Conservation (phyloP, 1,284 basidiomycete species). For the Thelephora terrestris region DNA sequence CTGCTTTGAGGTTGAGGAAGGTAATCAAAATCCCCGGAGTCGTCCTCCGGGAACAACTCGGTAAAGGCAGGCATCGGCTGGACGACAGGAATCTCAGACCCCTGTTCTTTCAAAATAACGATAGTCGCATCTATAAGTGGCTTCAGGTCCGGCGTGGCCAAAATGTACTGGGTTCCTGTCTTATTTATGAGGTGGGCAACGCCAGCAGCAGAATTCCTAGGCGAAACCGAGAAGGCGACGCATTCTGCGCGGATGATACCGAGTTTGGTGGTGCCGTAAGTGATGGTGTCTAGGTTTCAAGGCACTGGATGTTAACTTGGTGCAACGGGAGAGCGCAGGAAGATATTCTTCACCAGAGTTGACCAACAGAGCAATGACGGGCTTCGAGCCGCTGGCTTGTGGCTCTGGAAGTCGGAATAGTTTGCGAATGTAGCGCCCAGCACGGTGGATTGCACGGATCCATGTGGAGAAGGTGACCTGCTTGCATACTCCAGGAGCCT, state of each 20-base stretch:
- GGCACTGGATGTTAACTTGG: background rate
- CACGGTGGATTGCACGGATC: slow-evolving; percentile 10
- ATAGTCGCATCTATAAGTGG: background rate
- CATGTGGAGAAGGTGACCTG: slow-evolving; percentile 10
- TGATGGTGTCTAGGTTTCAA: slow-evolving; percentile 22
- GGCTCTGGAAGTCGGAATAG: background rate
- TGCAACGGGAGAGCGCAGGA: background rate
- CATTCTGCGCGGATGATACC: slow-evolving; percentile 22
- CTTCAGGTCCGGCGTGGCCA: slow-evolving; percentile 11
- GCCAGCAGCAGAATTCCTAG: slow-evolving; percentile 27
- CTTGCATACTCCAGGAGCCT: background rate
- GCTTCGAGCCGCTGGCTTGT: slow-evolving; percentile 1
- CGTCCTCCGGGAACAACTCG: slow-evolving; percentile 11
- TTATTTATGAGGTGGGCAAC: slow-evolving; percentile 26
- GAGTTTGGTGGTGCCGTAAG: slow-evolving; percentile 19
- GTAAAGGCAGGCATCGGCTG: slow-evolving; percentile 16
- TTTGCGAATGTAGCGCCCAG: slow-evolving; percentile 8
- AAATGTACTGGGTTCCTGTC: slow-evolving; percentile 17
- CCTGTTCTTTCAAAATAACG: background rate
- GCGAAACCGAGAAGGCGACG: slow-evolving; percentile 27
- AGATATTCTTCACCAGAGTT: slow-evolving; percentile 2
- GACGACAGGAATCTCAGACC: background rate
- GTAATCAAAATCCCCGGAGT: slow-evolving; percentile 5
- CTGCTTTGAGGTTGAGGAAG: slow-evolving; percentile 14
- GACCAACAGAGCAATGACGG: slow-evolving; percentile 13